Percentiles rank a stretch among this genome's conserved stretches.
These are phyloP conservation scores for Calonectria pseudoturangicola DNA, from an alignment of 2,329 filamentous ascomycete genomes.

Conservation along the genomic window DNA sequence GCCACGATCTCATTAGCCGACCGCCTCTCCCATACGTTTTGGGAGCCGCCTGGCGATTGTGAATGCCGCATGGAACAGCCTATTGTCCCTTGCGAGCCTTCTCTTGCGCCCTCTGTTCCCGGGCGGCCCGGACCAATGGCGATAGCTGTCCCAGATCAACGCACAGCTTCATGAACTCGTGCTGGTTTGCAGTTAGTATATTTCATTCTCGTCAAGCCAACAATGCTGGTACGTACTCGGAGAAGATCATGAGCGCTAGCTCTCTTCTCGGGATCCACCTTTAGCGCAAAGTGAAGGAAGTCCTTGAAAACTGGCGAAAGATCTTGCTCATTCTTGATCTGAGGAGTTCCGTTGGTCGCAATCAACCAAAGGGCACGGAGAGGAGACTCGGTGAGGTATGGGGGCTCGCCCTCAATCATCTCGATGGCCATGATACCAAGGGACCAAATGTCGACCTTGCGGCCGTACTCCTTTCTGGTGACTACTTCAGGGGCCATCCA, in stretches of 20 bases:
- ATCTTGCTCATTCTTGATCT: conserved; percentile 93
- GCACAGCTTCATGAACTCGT: conserved; percentile 87
- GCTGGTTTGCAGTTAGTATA: conserved; percentile 68
- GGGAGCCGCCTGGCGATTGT: conserved; percentile 26
- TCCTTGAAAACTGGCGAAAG: conserved; percentile 89
- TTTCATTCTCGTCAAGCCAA: conserved; percentile 55
- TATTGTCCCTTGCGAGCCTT: conserved; percentile 79
- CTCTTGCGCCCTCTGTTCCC: conserved; percentile 90
- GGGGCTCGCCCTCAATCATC: conserved; percentile 99
- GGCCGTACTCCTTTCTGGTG: conserved; percentile 96
- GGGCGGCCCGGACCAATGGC: conserved; percentile 89
- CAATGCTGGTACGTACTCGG: conserved; percentile 77
- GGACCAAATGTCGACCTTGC: conserved; percentile 99
- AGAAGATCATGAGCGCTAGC: conserved; percentile 95
- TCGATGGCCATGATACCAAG: conserved; percentile 99
- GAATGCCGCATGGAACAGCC: conserved; percentile 44
- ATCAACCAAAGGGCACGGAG: conserved; percentile 95
- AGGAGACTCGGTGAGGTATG: conserved; percentile 96
- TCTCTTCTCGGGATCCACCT: conserved; percentile 97
- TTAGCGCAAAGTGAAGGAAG: conserved; percentile 93
- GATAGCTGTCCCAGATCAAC: conserved; percentile 85
- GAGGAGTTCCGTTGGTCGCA: conserved; percentile 95
- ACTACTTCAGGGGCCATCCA: conserved; percentile 99
- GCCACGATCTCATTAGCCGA: conserved; percentile 46
- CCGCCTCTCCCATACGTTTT: conserved; percentile 37